Conservation (phyloP, 805 yeast species). For the Huiozyma sinensis region DNA sequence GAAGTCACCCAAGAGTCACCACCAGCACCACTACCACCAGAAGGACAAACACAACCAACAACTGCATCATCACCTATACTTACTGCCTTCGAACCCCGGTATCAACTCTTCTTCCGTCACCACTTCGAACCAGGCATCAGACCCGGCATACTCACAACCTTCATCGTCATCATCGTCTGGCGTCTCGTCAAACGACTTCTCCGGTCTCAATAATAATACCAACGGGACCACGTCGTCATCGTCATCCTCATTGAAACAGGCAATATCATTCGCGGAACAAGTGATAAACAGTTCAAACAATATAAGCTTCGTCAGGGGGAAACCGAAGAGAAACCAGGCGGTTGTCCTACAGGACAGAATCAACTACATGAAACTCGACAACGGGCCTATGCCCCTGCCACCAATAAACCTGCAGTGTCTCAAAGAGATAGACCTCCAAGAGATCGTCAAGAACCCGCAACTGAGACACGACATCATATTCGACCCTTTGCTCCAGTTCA, state of each 20-base stretch:
- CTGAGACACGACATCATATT: slow-evolving; percentile 85
- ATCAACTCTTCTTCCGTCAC: slow-evolving; percentile 1
- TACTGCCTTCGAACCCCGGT: slow-evolving; percentile 1
- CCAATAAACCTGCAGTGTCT: slow-evolving; percentile 76
- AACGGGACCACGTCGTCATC: slow-evolving; percentile 1
- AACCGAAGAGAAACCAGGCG: not conserved
- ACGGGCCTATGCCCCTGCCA: slow-evolving; percentile 46
- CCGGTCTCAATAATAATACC: not conserved
- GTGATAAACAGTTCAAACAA: not conserved
- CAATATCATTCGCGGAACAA: slow-evolving; percentile 3
- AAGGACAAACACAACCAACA: not conserved
- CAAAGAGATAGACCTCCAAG: slow-evolving; percentile 78
- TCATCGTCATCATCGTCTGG: slow-evolving; percentile 1
- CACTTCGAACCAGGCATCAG: not conserved
- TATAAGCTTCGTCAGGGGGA: not conserved
- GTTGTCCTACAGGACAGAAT: slow-evolving; percentile 19
- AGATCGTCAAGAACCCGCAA: slow-evolving; percentile 84
- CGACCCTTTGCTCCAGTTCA: slow-evolving; percentile 83
- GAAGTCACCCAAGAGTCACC: slow-evolving; percentile 2
- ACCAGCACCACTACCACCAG: not conserved
- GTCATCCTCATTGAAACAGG: slow-evolving; percentile 4
- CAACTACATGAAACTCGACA: slow-evolving; percentile 11
- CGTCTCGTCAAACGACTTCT: not conserved
- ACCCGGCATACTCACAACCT: not conserved
- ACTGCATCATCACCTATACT: not conserved